A percentile compares a stretch with the other conserved stretches of the same genome.
These are phyloP conservation scores for Naganishia liquefaciens DNA, from an alignment of 1,284 basidiomycete species.

Conservation along the genomic window DNA sequence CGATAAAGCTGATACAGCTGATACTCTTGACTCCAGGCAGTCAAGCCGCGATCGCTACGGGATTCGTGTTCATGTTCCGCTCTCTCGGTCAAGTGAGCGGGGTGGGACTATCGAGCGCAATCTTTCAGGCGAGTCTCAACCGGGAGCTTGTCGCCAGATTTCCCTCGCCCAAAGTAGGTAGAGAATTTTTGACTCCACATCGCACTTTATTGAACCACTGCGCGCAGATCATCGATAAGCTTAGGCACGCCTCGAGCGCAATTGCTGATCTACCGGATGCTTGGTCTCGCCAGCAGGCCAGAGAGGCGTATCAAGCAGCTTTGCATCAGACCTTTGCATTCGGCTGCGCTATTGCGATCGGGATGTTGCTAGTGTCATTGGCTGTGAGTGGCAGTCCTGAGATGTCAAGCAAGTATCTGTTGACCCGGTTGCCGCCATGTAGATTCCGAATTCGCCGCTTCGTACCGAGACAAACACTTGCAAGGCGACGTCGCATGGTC, in stretches of 20 bases:
- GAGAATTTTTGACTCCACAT: not conserved
- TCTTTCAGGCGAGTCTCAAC: conserved; percentile 37
- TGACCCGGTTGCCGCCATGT: not conserved
- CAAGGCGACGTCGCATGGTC: not conserved
- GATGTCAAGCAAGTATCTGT: too few relatives aligned
- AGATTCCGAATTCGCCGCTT: not conserved
- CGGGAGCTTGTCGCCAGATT: conserved; percentile 35
- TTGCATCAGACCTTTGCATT: conserved; percentile 40
- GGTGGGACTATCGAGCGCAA: conserved; percentile 40
- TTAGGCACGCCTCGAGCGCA: conserved; percentile 37
- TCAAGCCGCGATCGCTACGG: conserved; percentile 39
- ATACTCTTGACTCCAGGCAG: conserved; percentile 24
- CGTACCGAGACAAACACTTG: not conserved
- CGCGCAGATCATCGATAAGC: conserved; percentile 34
- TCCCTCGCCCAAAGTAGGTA: conserved; percentile 33
- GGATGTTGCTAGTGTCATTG: conserved; percentile 36
- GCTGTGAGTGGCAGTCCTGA: conserved; percentile 30
- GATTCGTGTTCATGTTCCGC: conserved; percentile 41
- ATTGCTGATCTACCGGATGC: conserved; percentile 34
- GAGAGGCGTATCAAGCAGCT: conserved; percentile 37
- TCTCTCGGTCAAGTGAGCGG: conserved; percentile 41
- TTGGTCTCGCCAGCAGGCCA: conserved; percentile 34
- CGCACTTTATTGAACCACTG: not conserved
- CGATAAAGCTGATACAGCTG: not conserved
- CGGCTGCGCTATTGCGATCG: conserved; percentile 34